A percentile compares a stretch with the other conserved stretches of the same genome.
phyloP scores from a whole-genome alignment of 805 yeast genomes.

The Yamadazyma endophytica region DNA sequence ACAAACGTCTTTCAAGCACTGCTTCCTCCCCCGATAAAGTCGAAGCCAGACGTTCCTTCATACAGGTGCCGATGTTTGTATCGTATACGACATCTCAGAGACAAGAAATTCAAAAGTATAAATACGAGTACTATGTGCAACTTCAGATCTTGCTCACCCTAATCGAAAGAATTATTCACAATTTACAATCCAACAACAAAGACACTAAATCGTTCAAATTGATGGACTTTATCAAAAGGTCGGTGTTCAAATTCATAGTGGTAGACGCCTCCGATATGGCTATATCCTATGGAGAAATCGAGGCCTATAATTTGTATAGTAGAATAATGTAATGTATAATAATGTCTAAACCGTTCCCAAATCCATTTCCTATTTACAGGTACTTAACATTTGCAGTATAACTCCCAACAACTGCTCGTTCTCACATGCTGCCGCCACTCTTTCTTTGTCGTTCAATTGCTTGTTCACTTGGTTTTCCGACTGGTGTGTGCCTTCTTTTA shows the following conservation, averaged over 20 bases:
- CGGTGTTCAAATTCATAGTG: conserved; percentile 31
- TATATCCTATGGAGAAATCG: conserved; percentile 23
- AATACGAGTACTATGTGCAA: conserved; percentile 33
- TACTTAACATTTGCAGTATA: conserved; percentile 86
- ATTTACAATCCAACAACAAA: conserved; percentile 4
- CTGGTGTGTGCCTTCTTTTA: conserved; percentile 92
- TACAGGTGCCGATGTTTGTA: conserved; percentile 6
- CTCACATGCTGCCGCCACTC: conserved; percentile 98
- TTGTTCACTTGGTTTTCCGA: conserved; percentile 94
- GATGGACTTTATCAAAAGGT: conserved; percentile 32
- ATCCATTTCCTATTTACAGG: conserved; percentile 49
- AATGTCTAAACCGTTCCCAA: neutral
- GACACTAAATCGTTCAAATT: conserved; percentile 19
- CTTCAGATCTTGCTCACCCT: conserved; percentile 13
- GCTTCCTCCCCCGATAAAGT: conserved; percentile 6
- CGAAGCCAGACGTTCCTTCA: conserved; percentile 8
- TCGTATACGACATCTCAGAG: conserved; percentile 14
- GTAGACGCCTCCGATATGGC: conserved; percentile 35
- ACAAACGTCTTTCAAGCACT: conserved; percentile 10
- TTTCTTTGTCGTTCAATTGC: conserved; percentile 93
- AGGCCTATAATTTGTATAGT: conserved; percentile 13
- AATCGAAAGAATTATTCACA: conserved; percentile 5
- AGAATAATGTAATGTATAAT: conserved; percentile 3
- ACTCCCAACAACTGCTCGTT: conserved; percentile 87
- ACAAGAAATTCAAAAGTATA: conserved; percentile 26